Percentiles rank a stretch among this genome's conserved stretches.
Evolutionary conservation across 2,329 filamentous ascomycete genomes (phyloP).

Genomic region (Talaromyces sp.): DNA sequence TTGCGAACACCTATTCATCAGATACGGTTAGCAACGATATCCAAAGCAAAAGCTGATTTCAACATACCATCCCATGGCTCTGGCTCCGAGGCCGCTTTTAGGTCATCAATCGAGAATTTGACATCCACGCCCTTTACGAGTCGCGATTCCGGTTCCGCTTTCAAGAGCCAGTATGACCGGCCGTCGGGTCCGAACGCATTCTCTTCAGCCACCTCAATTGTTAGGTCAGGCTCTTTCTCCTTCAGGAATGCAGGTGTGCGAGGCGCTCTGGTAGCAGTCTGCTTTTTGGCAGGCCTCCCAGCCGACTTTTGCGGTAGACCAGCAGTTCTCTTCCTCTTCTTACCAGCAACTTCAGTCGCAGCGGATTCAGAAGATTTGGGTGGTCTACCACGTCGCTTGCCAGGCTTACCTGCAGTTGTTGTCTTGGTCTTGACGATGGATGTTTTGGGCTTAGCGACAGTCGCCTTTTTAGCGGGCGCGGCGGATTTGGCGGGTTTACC

Average conservation of each 20-base stretch:
- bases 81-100: slow-evolving; percentile 64
- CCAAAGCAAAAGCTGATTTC: background rate
- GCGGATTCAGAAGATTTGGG: slow-evolving; percentile 3
- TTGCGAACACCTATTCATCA: slow-evolving; percentile 41
- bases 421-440: background rate
- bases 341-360: background rate
- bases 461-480: background rate
- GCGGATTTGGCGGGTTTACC: background rate
- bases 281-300: slow-evolving; percentile 17
- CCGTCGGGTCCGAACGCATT: slow-evolving; percentile 21
- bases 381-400: slow-evolving; percentile 12
- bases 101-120: slow-evolving; percentile 88
- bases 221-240: slow-evolving; percentile 18
- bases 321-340: slow-evolving; percentile 21
- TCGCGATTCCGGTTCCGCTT: slow-evolving; percentile 81
- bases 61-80: slow-evolving; percentile 85
- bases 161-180: slow-evolving; percentile 70
- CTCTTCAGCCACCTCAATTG: slow-evolving; percentile 15
- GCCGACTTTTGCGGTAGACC: slow-evolving; percentile 22
- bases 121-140: slow-evolving; percentile 84
- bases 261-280: background rate
- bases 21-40: slow-evolving; percentile 19
- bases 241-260: slow-evolving; percentile 8
- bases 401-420: slow-evolving; percentile 12
- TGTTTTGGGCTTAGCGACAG: background rate